Base-by-base conservation (phyloP, 352 stramenopile genomes). In the Pythium sukuiense region DNA sequence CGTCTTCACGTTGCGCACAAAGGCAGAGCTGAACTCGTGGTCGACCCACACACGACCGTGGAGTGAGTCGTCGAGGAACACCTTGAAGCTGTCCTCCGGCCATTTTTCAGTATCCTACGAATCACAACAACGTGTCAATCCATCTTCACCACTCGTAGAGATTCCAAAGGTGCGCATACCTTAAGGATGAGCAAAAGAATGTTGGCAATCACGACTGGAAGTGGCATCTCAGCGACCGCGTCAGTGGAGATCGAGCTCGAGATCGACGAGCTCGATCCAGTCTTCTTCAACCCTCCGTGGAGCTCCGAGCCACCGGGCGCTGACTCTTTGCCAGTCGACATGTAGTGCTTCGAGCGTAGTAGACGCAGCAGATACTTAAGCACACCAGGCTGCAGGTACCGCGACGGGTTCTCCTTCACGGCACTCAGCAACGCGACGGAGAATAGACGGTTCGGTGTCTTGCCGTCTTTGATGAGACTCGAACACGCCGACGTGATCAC, bases 61-160 rank as follows among this genome's bases (percentile, higher is more conserved):
- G 12, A 96, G 72, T 5, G 87, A 91, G 69, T 96, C 87, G 45
- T 94, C 86, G 3, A 96, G 65, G 71, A 93, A 96, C 18, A 96
- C 87, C 65, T 94, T 96, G 33, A 93, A 78, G 57, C 82, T 93
- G 65, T 96, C 87, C 26, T 90, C 73, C 16, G 85, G 83, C 85
- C 85, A 94, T 6, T 79, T 74, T 13, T 79, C 59, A 18, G 49
- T 60, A 50, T 85, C 67, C 80, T 90, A 33, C 20, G 45, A 59
- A n/a, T 9, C 46, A 55, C 41, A 29, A 18, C 6, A 48, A 27
- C 13, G 11, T 27, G 30, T 58, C 29, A 12, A 20, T 54, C 5
- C 20, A 55, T 6, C 27, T 20, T 39, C 32, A 33, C 20, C 58
- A 35, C 8, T 63, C 27, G 6, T 24, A 24, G 20, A 24, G 20